Evolutionary conservation across 306 rosid species (phyloP).

Genomic region (Quercus cerris): DNA sequence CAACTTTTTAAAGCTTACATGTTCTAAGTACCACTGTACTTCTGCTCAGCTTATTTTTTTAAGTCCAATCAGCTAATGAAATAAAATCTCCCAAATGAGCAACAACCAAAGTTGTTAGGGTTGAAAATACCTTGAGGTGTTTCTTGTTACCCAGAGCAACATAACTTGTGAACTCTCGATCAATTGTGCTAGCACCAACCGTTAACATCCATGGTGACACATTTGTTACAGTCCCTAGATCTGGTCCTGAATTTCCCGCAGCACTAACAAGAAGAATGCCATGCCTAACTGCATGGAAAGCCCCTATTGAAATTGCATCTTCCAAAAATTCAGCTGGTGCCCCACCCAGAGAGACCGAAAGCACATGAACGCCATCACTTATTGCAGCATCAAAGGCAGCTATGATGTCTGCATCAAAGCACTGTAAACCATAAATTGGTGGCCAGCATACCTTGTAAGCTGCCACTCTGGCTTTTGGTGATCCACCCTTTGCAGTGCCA

Average conservation of each 20-base stretch:
- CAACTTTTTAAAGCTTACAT: too few species aligned
- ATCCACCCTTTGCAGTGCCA: constrained; percentile 92
- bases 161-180: constrained; percentile 41
- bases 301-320: constrained; percentile 44
- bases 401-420: constrained; percentile 59
- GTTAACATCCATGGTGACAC: constrained; percentile 69
- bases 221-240: constrained; percentile 34
- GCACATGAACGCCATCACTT: constrained; percentile 60
- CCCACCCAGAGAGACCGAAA: constrained; percentile 47
- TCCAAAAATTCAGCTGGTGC: constrained; percentile 3
- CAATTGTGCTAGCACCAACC: constrained; percentile 69
- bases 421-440: neutral
- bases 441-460: constrained; percentile 87
- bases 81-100: neutral
- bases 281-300: constrained; percentile 53
- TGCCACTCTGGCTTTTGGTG: constrained; percentile 74
- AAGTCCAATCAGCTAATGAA: too few species aligned
- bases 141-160: constrained; percentile 50
- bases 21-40: too few species aligned
- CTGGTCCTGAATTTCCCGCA: constrained; percentile 67
- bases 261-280: constrained; percentile 48
- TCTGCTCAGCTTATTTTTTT: too few species aligned
- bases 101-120: neutral
- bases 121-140: constrained; percentile 27
- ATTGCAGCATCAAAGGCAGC: constrained; percentile 72